Evolutionary conservation across 352 stramenopile genomes (phyloP).

Genomic region (Elongisporangium prolatum): DNA sequence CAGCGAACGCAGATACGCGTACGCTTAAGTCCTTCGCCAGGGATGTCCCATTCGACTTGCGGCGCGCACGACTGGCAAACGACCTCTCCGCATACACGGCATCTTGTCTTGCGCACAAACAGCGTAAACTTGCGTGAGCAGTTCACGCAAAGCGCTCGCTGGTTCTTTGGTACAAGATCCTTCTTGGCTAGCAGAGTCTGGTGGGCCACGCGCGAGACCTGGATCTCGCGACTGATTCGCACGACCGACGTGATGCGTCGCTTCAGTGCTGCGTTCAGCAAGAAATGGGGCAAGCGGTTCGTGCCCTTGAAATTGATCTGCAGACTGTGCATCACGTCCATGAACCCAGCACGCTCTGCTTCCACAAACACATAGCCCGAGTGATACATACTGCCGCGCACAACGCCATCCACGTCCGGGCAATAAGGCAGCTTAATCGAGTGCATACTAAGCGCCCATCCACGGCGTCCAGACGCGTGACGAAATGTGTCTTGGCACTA

Average conservation of each 20-base stretch:
- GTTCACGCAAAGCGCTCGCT: constrained; percentile 42
- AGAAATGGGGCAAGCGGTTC: constrained; percentile 51
- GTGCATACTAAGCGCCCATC: constrained; percentile 80
- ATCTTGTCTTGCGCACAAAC: constrained; percentile 68
- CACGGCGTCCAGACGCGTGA: constrained; percentile 55
- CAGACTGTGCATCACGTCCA: constrained; percentile 84
- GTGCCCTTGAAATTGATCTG: constrained; percentile 85
- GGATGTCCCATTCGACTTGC: constrained; percentile 36
- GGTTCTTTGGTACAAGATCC: constrained; percentile 65
- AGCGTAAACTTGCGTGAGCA: constrained; percentile 69
- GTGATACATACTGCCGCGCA: constrained; percentile 80
- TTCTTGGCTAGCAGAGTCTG: constrained; percentile 57
- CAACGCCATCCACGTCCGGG: constrained; percentile 60
- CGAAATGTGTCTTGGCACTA: constrained; percentile 74
- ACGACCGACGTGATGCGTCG: constrained; percentile 59
- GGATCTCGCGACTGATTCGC: constrained; percentile 60
- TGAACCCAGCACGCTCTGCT: constrained; percentile 63
- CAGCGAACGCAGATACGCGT: constrained; percentile 61
- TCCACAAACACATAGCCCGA: constrained; percentile 79
- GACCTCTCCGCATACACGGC: constrained; percentile 68
- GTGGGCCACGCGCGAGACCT: constrained; percentile 45
- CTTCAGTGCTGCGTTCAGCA: constrained; percentile 63
- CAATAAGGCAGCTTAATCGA: constrained; percentile 78
- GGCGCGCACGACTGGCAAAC: constrained; percentile 70
- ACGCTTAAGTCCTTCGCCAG: constrained; percentile 25